phyloP scores from a whole-genome alignment of 306 rosid genomes.

The Hippophae rhamnoides region DNA sequence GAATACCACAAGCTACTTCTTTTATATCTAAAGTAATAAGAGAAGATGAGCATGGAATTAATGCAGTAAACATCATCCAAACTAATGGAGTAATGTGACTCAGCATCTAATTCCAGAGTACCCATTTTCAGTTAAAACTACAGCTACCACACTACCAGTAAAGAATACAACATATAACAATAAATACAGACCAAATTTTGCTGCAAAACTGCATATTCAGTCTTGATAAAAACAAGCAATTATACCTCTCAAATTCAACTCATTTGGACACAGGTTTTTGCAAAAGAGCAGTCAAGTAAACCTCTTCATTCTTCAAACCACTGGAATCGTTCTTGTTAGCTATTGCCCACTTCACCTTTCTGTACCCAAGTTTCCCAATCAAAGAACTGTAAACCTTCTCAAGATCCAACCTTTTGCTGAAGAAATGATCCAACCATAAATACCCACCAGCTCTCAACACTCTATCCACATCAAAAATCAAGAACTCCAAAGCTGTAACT shows the following conservation, averaged over 20 bases:
- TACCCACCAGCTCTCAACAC: conserved; percentile 86
- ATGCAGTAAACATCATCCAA: background rate
- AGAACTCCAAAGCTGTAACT: conserved; percentile 55
- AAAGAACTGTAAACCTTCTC: conserved; percentile 65
- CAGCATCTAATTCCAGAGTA: background rate
- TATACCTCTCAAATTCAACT: conserved; percentile 17
- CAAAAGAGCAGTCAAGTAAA: conserved; percentile 75
- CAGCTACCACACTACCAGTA: conserved; percentile 5
- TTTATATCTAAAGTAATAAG: background rate
- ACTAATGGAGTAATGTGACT: background rate
- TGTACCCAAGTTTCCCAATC: conserved; percentile 75
- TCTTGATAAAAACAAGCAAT: background rate
- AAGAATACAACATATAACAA: background rate
- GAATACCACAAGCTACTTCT: background rate
- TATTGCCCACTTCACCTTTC: conserved; percentile 89
- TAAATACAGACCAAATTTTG: background rate
- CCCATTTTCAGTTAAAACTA: background rate
- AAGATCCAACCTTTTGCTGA: conserved; percentile 66
- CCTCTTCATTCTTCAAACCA: conserved; percentile 64
- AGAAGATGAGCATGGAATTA: too few species aligned
- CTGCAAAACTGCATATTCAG: background rate
- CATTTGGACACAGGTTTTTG: conserved; percentile 81
- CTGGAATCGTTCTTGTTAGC: conserved; percentile 48
- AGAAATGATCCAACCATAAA: conserved; percentile 87
- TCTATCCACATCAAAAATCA: conserved; percentile 70